Percentiles rank a stretch among this genome's conserved stretches.
Evolutionary conservation across 2,329 filamentous ascomycete genomes (phyloP).

Genomic region (Neurospora sp.): DNA sequence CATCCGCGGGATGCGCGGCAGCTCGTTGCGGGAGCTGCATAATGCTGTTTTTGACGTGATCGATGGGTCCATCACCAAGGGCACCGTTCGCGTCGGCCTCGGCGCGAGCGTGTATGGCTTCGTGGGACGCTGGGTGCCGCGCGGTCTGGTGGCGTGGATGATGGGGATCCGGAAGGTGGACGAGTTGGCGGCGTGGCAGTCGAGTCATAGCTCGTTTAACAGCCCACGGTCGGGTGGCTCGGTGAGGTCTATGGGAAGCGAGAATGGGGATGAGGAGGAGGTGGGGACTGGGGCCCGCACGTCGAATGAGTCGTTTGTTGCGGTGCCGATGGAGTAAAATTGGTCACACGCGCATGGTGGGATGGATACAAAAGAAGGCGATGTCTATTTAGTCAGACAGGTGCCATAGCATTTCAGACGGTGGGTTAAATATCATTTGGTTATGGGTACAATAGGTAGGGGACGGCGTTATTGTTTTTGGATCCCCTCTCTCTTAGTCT

Average conservation of each 20-base stretch:
- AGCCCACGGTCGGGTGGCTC: constrained; percentile 16
- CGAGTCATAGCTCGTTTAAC: constrained; percentile 16
- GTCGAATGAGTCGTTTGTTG: constrained; percentile 30
- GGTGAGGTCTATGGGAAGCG: constrained; percentile 14
- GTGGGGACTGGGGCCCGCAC: constrained; percentile 20
- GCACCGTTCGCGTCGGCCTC: constrained; percentile 69
- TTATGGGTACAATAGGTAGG: not conserved
- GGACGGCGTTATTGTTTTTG: not conserved
- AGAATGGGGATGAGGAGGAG: constrained; percentile 23
- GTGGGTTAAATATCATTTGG: not conserved
- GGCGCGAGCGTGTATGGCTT: constrained; percentile 79
- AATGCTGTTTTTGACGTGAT: constrained; percentile 86
- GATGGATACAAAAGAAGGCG: not conserved
- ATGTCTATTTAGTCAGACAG: not conserved
- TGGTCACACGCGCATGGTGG: not conserved
- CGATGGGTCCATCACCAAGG: constrained; percentile 49
- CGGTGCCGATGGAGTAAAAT: constrained; percentile 33
- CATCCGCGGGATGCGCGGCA: constrained; percentile 54
- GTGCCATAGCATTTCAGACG: not conserved
- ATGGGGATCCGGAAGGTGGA: constrained; percentile 65
- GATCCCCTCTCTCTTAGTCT: not conserved
- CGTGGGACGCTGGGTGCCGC: constrained; percentile 72
- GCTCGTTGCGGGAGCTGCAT: constrained; percentile 68
- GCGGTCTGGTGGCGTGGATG: constrained; percentile 81
- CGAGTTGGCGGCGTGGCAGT: constrained; percentile 45